Evolutionary conservation across 441 rosid genomes (phyloP).

Genomic region (Kokia cookei): DNA sequence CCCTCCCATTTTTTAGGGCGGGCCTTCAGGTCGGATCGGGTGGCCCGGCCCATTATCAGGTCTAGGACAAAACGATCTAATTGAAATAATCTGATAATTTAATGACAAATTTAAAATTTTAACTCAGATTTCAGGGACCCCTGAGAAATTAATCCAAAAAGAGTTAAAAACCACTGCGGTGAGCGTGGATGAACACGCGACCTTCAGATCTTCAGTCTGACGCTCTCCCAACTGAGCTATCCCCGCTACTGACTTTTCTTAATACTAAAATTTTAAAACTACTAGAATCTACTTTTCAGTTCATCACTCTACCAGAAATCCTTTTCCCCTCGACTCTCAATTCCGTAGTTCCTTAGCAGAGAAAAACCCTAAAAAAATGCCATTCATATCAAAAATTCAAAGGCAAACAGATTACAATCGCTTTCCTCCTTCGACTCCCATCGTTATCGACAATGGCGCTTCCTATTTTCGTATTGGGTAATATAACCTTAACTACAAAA

Average conservation of each 20-base stretch:
- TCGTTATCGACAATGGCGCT: conserved; percentile 95
- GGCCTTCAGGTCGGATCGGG: too few species aligned
- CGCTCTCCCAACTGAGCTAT: conserved; percentile 96
- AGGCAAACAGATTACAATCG: conserved; percentile 69
- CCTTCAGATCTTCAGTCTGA: conserved; percentile 89
- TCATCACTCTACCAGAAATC: background rate
- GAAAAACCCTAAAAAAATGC: conserved; percentile 27
- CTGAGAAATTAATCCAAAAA: too few species aligned
- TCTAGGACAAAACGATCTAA: too few species aligned
- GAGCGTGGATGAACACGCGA: conserved; percentile 86
- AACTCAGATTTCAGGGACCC: too few species aligned
- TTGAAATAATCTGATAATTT: too few species aligned
- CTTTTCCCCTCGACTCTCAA: background rate
- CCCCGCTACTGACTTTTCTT: conserved; percentile 22
- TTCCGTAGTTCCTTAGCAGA: background rate
- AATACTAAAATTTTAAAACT: fast-evolving
- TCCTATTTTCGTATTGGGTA: conserved; percentile 94
- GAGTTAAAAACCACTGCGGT: conserved; percentile 39
- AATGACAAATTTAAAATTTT: too few species aligned
- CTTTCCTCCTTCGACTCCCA: conserved; percentile 62
- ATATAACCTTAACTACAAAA: background rate
- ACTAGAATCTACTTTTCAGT: too few species aligned
- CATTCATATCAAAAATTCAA: conserved; percentile 47
- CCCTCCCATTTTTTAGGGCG: too few species aligned
- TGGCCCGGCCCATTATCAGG: too few species aligned